These are phyloP conservation scores for Pyricularia grisea DNA, from an alignment of 2,329 filamentous ascomycete genomes.

Conservation along the genomic window DNA sequence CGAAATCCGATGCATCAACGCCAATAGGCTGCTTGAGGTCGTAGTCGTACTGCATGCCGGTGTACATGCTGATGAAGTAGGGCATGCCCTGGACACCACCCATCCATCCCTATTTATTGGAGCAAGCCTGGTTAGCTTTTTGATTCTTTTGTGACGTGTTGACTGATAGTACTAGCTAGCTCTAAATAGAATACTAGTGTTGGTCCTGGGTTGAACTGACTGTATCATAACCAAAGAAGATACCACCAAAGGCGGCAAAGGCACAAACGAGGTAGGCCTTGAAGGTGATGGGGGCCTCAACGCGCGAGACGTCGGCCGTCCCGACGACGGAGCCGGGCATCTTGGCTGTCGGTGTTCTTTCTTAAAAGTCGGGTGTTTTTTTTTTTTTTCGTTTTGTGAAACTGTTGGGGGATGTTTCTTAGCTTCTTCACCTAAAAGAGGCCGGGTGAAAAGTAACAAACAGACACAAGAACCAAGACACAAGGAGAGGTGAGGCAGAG, in stretches of 20 bases:
- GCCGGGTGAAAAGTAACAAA: background rate
- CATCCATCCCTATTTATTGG: constrained; percentile 50
- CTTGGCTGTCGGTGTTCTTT: background rate
- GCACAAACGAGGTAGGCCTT: constrained; percentile 62
- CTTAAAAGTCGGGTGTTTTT: background rate
- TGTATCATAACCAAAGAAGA: constrained; percentile 73
- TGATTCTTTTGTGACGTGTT: too few relatives aligned
- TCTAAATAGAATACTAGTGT: background rate
- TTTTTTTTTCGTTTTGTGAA: background rate
- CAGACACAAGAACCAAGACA: background rate
- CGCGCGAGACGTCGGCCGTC: constrained; percentile 43
- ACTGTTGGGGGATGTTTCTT: background rate
- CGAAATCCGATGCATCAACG: background rate
- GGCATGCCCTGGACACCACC: constrained; percentile 48
- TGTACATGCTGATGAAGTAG: constrained; percentile 32
- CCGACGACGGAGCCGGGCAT: constrained; percentile 6
- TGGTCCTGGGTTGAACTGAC: background rate
- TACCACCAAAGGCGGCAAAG: constrained; percentile 62
- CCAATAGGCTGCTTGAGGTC: background rate
- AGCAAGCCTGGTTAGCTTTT: background rate
- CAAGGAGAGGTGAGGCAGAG: background rate
- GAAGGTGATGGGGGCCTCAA: constrained; percentile 60
- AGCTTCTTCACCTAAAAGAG: background rate
- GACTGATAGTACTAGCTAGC: background rate
- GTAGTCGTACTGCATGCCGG: constrained; percentile 2